Evolutionary conservation across 495 filamentous ascomycete genomes (phyloP), one percentile per base, ranked within the genome.

Genomic region (Cercophora newfieldiana): DNA sequence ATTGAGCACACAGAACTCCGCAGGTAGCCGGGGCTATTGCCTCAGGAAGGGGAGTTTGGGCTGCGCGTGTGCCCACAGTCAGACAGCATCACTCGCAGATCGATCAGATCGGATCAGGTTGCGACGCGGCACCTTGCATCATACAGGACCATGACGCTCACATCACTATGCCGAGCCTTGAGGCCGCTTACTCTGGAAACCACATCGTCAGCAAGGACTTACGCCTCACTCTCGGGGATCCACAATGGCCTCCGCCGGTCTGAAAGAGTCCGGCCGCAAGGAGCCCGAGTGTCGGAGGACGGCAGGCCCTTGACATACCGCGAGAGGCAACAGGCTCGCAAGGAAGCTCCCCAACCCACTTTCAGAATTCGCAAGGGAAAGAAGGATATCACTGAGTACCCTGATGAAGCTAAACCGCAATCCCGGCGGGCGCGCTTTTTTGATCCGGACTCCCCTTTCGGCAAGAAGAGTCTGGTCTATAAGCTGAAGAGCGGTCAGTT

Each of bases 381-480:
- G 68, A 81, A 80, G 63, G 77, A 79, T 55, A 75, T 82, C 30
- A 79, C 76, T 4, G 65, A 75, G 19, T 64, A 69, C 26, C 74
- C 73, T 7, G 71, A 65, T n/a, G 71, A 72, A 22, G 68, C 71
- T n/a, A 65, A 70, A 29, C 65, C 71, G 12, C 65, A 75, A 65
- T 74, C 81, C 14, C 75, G 81, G 53, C 66, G 60, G 31, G 70
- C 79, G 29, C 77, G 80, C 22, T 84, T 84, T 69, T 68, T 78
- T 66, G 78, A 82, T 50, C 74, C 75, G 0, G 62, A 77, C 3
- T 61, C 66, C 6, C 12, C 54, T 12, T 82, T 82, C 56, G 82
- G 79, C 25, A 83, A 83, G 72, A 76, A 74, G 50, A 83, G 81
- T 55, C 22, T 82, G 18, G 82, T 82, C 1, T 79, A 80, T 50